A percentile compares a stretch with the other conserved stretches of the same genome.
Evolutionary conservation across 352 stramenopile species (phyloP).

Genomic region (Pythium vanterpoolii): DNA sequence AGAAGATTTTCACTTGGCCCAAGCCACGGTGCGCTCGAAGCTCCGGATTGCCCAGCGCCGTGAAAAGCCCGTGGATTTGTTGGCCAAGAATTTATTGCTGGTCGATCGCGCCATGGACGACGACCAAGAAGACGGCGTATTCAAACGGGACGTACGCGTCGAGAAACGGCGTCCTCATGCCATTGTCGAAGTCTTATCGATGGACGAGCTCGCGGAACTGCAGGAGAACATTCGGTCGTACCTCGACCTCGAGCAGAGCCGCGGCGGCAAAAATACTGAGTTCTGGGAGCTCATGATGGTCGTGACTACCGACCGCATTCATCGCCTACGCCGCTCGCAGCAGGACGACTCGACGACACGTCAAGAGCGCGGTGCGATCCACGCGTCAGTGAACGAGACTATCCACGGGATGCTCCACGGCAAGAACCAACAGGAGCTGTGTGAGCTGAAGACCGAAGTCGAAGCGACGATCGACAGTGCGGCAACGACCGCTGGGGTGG

Average conservation of each 20-base stretch:
- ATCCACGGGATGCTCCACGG: slow-evolving; percentile 90
- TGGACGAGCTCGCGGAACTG: slow-evolving; percentile 82
- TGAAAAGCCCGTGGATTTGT: slow-evolving; percentile 95
- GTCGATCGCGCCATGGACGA: slow-evolving; percentile 75
- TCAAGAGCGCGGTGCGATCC: slow-evolving; percentile 74
- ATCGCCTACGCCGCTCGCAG: slow-evolving; percentile 51
- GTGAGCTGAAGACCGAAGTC: slow-evolving; percentile 56
- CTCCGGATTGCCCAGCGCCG: slow-evolving; percentile 84
- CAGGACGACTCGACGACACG: slow-evolving; percentile 47
- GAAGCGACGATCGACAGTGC: slow-evolving; percentile 63
- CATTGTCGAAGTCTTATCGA: slow-evolving; percentile 76
- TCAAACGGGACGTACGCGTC: slow-evolving; percentile 72
- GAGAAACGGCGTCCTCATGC: slow-evolving; percentile 66
- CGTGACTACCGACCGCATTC: slow-evolving; percentile 76
- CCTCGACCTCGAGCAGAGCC: slow-evolving; percentile 81
- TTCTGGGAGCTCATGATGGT: slow-evolving; percentile 87
- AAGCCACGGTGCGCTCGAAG: slow-evolving; percentile 91
- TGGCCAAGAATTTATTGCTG: slow-evolving; percentile 99
- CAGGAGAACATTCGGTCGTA: slow-evolving; percentile 89
- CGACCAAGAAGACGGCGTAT: slow-evolving; percentile 63
- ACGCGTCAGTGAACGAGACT: slow-evolving; percentile 80
- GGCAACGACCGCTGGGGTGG: slow-evolving; percentile 56
- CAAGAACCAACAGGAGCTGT: slow-evolving; percentile 57
- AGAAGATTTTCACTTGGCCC: slow-evolving; percentile 95
- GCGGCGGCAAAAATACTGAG: slow-evolving; percentile 51